Conservation (phyloP, 495 filamentous ascomycete species). For the Penicillium waksmanii region DNA sequence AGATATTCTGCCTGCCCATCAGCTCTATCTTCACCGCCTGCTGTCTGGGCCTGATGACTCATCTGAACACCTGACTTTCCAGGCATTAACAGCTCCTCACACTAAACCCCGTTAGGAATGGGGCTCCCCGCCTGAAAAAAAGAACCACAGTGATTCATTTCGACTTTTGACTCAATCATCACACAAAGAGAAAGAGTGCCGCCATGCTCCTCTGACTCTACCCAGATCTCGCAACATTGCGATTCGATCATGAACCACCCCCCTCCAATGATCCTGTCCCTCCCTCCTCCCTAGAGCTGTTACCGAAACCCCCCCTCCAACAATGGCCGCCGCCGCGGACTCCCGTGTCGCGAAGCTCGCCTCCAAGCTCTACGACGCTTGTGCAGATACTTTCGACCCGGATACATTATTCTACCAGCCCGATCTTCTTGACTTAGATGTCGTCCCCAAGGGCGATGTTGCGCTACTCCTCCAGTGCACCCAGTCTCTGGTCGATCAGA, state of each 20-base stretch:
- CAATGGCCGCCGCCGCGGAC: conserved; percentile 40
- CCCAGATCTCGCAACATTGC: conserved; percentile 31
- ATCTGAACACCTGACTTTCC: neutral
- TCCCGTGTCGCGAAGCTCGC: conserved; percentile 43
- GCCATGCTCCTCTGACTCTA: conserved; percentile 30
- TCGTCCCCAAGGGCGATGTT: conserved; percentile 64
- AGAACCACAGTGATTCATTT: conserved; percentile 30
- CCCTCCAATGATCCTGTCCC: conserved; percentile 7
- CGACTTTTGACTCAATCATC: conserved; percentile 24
- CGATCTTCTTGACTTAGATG: conserved; percentile 62
- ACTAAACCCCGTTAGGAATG: conserved; percentile 31
- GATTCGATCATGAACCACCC: conserved; percentile 29
- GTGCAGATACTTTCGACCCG: conserved; percentile 40
- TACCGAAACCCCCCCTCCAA: conserved; percentile 22
- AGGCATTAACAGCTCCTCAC: conserved; percentile 22
- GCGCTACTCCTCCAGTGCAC: conserved; percentile 61
- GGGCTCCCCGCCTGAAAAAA: conserved; percentile 37
- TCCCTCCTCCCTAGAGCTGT: conserved; percentile 11
- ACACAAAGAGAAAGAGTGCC: neutral
- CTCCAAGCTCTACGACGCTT: conserved; percentile 50
- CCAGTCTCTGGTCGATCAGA: conserved; percentile 66
- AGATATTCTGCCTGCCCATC: too few species aligned
- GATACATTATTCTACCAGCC: conserved; percentile 66
- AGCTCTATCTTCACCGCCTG: too few species aligned
- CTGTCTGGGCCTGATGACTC: too few species aligned